A percentile compares a stretch with the other conserved stretches of the same genome.
Conservation (phyloP, 2,329 filamentous ascomycete genomes). For the Penicillium freii region DNA sequence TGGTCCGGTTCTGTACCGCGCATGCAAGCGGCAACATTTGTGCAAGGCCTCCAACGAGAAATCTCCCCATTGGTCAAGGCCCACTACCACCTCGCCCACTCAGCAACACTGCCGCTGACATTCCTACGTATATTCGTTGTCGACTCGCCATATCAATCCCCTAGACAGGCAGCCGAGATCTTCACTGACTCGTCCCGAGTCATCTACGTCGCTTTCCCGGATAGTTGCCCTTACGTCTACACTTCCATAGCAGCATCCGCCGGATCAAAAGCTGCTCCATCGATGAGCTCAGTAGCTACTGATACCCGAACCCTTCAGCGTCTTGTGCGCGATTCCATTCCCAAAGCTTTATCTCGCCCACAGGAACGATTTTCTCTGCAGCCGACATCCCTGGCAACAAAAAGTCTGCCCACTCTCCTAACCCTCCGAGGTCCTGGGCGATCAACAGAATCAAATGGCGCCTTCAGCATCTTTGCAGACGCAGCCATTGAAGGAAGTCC, state of each 20-base stretch:
- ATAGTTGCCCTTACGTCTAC: slow-evolving; percentile 74
- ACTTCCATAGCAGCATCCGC: slow-evolving; percentile 50
- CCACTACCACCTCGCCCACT: slow-evolving; percentile 77
- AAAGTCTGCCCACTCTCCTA: slow-evolving; percentile 68
- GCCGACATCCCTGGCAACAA: slow-evolving; percentile 66
- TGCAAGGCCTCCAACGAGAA: slow-evolving; percentile 71
- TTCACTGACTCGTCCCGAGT: slow-evolving; percentile 64
- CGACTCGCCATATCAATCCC: slow-evolving; percentile 73
- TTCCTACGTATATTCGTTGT: slow-evolving; percentile 76
- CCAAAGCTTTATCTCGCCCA: slow-evolving; percentile 75
- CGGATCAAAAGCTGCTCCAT: slow-evolving; percentile 39
- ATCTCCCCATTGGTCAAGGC: slow-evolving; percentile 77
- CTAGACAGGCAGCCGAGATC: slow-evolving; percentile 39
- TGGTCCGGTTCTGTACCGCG: slow-evolving; percentile 55
- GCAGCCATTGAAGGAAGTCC: slow-evolving; percentile 54
- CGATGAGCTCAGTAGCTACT: slow-evolving; percentile 27
- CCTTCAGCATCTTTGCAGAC: slow-evolving; percentile 76
- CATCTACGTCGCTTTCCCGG: slow-evolving; percentile 78
- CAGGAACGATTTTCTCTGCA: slow-evolving; percentile 69
- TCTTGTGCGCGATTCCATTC: slow-evolving; percentile 73
- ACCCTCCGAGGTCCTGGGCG: slow-evolving; percentile 67
- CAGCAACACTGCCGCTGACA: slow-evolving; percentile 61
- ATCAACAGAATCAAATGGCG: slow-evolving; percentile 69
- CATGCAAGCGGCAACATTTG: slow-evolving; percentile 77
- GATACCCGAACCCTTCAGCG: slow-evolving; percentile 66